Conservation (phyloP, 2,329 filamentous ascomycete species). For the Nemania abortiva region DNA sequence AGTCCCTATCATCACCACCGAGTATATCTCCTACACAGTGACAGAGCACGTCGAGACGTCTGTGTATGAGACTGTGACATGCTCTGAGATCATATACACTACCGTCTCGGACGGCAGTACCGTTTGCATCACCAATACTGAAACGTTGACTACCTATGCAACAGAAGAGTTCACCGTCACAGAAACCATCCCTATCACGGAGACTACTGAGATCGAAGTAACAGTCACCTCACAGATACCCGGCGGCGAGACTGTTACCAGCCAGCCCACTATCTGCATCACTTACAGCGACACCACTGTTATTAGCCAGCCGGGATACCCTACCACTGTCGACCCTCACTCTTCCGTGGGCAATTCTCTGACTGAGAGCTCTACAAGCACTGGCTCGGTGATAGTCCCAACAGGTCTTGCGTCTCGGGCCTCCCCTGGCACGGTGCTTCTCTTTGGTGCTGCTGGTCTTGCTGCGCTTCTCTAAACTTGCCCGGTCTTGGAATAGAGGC, state of each 20-base stretch:
- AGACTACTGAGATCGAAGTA: constrained; percentile 55
- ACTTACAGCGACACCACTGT: constrained; percentile 51
- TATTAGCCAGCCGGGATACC: constrained; percentile 48
- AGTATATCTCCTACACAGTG: constrained; percentile 51
- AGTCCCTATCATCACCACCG: constrained; percentile 48
- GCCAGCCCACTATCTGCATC: constrained; percentile 51
- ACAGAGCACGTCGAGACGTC: constrained; percentile 50
- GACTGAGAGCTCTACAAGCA: constrained; percentile 11
- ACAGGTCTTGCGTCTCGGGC: constrained; percentile 39
- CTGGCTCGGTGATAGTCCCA: constrained; percentile 19
- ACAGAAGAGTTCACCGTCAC: constrained; percentile 55
- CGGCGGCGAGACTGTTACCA: constrained; percentile 52
- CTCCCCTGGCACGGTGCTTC: constrained; percentile 42
- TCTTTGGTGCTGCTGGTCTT: constrained; percentile 48
- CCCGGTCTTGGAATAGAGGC: constrained; percentile 19
- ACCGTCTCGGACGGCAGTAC: constrained; percentile 59
- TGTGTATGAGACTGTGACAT: constrained; percentile 54
- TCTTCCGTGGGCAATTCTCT: constrained; percentile 1
- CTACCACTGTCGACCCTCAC: constrained; percentile 21
- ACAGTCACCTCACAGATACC: constrained; percentile 57
- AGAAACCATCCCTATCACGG: constrained; percentile 57
- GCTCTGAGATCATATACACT: constrained; percentile 56
- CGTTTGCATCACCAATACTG: constrained; percentile 57
- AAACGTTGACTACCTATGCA: constrained; percentile 56
- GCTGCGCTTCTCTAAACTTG: constrained; percentile 44